Conservation (phyloP, 225 moss, liverwort and hornwort genomes). For the Pleurozium schreberi region DNA sequence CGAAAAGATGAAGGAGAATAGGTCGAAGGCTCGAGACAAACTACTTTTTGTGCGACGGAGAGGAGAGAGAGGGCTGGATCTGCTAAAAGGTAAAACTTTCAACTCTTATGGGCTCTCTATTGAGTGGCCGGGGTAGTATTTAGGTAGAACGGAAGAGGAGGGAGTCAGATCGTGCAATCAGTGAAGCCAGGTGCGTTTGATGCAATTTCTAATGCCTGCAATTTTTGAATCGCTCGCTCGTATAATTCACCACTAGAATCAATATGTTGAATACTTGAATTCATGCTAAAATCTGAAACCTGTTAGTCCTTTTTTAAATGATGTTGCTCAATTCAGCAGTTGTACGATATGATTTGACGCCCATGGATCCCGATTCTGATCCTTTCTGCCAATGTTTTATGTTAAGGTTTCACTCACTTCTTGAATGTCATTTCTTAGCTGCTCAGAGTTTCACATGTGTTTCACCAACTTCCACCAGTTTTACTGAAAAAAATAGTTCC, state of each 20-base stretch:
- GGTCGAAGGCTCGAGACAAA: constrained; percentile 16
- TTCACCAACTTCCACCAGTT: not conserved
- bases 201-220: not conserved
- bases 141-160: not conserved
- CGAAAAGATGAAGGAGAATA: constrained; percentile 58
- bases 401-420: not conserved
- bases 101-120: not conserved
- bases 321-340: not conserved
- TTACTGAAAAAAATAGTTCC: not conserved
- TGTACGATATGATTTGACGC: not conserved
- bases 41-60: not conserved
- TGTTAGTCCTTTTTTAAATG: not conserved
- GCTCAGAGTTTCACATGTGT: not conserved
- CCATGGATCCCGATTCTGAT: not conserved
- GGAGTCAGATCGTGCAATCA: not conserved
- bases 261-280: not conserved
- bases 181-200: constrained; percentile 1
- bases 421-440: not conserved
- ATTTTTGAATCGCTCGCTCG: not conserved
- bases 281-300: not conserved
- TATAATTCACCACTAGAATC: not conserved
- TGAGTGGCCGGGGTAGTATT: not conserved
- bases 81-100: constrained; percentile 3
- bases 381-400: not conserved
- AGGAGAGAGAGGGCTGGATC: not conserved